phyloP scores from a whole-genome alignment of 768 basidiomycete species.

The Tricholomella constricta region DNA sequence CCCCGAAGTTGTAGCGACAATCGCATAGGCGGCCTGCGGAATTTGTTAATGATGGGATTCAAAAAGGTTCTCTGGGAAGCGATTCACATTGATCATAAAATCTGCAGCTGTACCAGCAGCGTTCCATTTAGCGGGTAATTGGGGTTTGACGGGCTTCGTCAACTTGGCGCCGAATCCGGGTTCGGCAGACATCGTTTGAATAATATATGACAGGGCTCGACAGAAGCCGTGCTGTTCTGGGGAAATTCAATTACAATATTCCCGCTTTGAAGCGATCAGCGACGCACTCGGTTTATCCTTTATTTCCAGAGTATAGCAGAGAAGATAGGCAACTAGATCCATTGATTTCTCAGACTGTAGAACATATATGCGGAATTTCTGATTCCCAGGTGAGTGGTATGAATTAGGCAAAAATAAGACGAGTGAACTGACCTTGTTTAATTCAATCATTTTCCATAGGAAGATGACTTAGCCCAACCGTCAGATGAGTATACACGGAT shows the following conservation, averaged over 20 bases:
- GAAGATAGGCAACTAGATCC: conserved; percentile 75
- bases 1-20: conserved; percentile 88
- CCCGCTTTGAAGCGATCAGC: not conserved
- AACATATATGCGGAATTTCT: conserved; percentile 90
- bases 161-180: conserved; percentile 73
- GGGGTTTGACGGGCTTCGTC: conserved; percentile 59
- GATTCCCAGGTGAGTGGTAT: conserved; percentile 6
- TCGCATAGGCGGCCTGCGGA: conserved; percentile 86
- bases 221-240: conserved; percentile 90
- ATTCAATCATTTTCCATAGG: conserved; percentile 90
- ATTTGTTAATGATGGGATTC: conserved; percentile 9
- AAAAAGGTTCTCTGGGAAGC: not conserved
- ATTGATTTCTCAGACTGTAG: conserved; percentile 79
- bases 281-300: conserved; percentile 90
- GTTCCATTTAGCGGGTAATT: conserved; percentile 78
- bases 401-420: not conserved
- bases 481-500: not conserved
- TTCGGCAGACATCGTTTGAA: conserved; percentile 90
- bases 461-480: conserved; percentile 56
- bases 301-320: conserved; percentile 83
- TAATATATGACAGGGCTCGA: conserved; percentile 85
- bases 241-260: not conserved
- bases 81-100: conserved; percentile 81
- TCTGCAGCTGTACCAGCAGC: conserved; percentile 76
- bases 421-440: conserved; percentile 73